Evolutionary conservation across 306 rosid genomes (phyloP), one percentile per base, ranked within the genome.

Genomic region (Sicyos edulis): DNA sequence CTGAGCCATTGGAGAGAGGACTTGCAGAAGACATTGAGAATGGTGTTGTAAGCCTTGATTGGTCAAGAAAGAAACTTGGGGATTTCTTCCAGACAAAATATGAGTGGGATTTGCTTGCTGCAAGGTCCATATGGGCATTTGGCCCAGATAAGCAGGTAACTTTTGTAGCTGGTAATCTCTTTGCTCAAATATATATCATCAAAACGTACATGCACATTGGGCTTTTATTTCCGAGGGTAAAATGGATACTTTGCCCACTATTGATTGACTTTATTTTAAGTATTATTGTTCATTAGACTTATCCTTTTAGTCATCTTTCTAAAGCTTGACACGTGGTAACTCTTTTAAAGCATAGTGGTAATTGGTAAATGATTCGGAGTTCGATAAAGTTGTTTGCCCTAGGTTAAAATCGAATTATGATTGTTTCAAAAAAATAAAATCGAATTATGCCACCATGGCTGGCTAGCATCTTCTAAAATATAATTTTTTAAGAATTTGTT

Each of bases 31-130:
- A 91, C 82, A 91, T 93, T 72, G 99, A 93, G 91, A 93, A 93
- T 69, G 88, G 95, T 71, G 92, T 86, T 63, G 97, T 93, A 73
- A 91, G 95, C 83, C 85, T 92, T 76, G 97, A 93, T 83, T 93
- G 99, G 97, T 86, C 88, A 37, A 77, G 88, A 63, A 93, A 91
- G 78, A 89, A 88, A 80, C 85, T 93, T 7, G 99, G 99, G 72
- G 95, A 93, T 74, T 91, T 93, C 84, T 93, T 93, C 81, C 96
- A 93, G 86, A 87, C 97, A 37, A 86, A 81, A 76, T 91, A 93
- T 78, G 97, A 89, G 53, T 91, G 97, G 99, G 99, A 93, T 82
- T 91, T 93, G 61, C 99, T 93, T 68, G 99, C 99, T 78, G 96
- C 97, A 12, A 80, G 97, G 57, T 91, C 99, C 70, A 93, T 93